These are phyloP conservation scores for Aureobasidium mangrovei DNA, from an alignment of 2,329 filamentous ascomycete genomes.

Conservation along the genomic window DNA sequence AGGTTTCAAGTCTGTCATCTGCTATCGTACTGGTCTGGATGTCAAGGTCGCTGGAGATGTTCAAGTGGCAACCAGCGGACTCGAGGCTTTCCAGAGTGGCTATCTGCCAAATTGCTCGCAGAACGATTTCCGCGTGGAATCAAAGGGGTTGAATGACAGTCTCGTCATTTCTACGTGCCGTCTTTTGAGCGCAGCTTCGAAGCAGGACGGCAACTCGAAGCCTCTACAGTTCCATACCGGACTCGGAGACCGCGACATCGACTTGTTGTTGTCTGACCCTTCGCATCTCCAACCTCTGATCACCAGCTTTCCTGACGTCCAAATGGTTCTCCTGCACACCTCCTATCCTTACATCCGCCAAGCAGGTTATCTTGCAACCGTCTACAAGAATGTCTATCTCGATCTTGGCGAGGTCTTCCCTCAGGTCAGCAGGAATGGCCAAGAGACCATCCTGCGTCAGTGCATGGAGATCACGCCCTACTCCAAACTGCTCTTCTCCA, in stretches of 20 bases:
- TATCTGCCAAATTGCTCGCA: constrained; percentile 33
- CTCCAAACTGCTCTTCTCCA: constrained; percentile 71
- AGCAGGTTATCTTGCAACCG: constrained; percentile 66
- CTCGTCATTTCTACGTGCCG: constrained; percentile 57
- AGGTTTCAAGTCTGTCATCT: constrained; percentile 76
- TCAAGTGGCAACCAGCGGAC: constrained; percentile 24
- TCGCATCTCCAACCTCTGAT: constrained; percentile 68
- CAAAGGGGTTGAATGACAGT: constrained; percentile 59
- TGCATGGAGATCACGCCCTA: constrained; percentile 67
- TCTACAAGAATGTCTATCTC: constrained; percentile 71
- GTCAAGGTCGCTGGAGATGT: constrained; percentile 45
- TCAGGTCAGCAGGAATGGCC: constrained; percentile 65
- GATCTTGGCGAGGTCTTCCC: constrained; percentile 81
- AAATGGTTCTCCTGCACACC: constrained; percentile 70
- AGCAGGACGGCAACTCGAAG: constrained; percentile 45
- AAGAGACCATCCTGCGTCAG: constrained; percentile 61
- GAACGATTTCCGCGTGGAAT: constrained; percentile 46
- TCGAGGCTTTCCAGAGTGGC: constrained; percentile 29
- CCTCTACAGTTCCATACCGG: constrained; percentile 80
- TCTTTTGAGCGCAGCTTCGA: constrained; percentile 42
- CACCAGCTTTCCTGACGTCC: constrained; percentile 56
- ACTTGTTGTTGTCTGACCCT: constrained; percentile 60
- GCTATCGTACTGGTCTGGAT: constrained; percentile 67
- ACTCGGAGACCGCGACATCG: constrained; percentile 71
- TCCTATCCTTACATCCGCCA: constrained; percentile 75